Conservation (phyloP, 306 rosid genomes). For the Erythrophleum fordii region DNA sequence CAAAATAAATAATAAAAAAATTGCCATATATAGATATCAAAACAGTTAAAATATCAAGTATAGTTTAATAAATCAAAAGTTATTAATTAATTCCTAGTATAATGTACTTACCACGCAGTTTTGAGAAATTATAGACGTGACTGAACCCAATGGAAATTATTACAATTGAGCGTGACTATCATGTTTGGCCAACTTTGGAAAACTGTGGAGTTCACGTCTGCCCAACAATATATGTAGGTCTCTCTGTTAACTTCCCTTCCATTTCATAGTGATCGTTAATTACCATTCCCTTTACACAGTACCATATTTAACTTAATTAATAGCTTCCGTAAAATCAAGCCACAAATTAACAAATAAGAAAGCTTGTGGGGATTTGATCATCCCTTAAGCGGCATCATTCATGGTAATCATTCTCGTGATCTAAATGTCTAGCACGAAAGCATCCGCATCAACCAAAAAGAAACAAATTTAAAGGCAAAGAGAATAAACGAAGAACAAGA, state of each 20-base stretch:
- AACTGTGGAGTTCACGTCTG: neutral
- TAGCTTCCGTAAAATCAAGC: constrained; percentile 42
- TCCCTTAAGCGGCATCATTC: constrained; percentile 54
- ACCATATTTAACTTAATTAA: neutral
- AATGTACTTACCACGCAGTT: constrained; percentile 3
- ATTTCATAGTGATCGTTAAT: too few species aligned
- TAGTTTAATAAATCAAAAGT: too few species aligned
- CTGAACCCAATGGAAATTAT: constrained; percentile 43
- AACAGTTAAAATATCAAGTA: too few species aligned
- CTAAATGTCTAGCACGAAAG: constrained; percentile 51
- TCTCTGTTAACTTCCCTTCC: too few species aligned
- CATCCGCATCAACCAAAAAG: constrained; percentile 42
- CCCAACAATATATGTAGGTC: neutral
- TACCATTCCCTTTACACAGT: neutral
- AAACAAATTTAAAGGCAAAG: neutral
- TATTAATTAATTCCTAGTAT: too few species aligned
- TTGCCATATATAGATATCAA: too few species aligned
- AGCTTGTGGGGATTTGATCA: constrained; percentile 52
- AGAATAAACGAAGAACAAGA: constrained; percentile 3
- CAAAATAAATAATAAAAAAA: too few species aligned
- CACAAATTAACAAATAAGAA: constrained; percentile 56
- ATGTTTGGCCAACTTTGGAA: constrained; percentile 44
- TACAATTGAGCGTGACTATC: constrained; percentile 36
- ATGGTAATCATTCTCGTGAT: constrained; percentile 26
- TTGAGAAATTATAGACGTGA: constrained; percentile 35